These are phyloP conservation scores for Clarireedia hainanense DNA, from an alignment of 2,329 filamentous ascomycete species.

Conservation along the genomic window DNA sequence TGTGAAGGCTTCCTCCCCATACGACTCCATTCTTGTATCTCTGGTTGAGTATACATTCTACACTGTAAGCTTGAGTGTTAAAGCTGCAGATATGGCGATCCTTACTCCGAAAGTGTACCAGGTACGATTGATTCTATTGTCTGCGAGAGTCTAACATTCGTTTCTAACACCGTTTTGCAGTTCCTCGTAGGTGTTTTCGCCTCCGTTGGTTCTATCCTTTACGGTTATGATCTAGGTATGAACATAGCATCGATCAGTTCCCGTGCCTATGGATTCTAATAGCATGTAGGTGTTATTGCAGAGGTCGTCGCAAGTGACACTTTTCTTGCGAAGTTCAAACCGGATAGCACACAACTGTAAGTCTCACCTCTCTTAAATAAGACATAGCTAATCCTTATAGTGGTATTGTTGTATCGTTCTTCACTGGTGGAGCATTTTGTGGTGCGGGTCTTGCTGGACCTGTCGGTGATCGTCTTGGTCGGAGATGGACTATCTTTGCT, in stretches of 20 bases:
- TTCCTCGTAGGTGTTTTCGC: constrained; percentile 39
- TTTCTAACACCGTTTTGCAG: constrained; percentile 11
- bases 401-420: constrained; percentile 68
- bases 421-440: constrained; percentile 54
- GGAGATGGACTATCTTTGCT: constrained; percentile 63
- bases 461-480: constrained; percentile 55
- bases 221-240: constrained; percentile 48
- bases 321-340: constrained; percentile 35
- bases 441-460: constrained; percentile 48
- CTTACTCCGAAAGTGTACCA: constrained; percentile 30
- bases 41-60: background rate
- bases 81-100: constrained; percentile 17
- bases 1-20: background rate
- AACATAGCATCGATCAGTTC: constrained; percentile 26
- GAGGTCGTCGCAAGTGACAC: constrained; percentile 38
- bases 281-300: constrained; percentile 18
- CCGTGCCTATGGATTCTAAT: constrained; percentile 11
- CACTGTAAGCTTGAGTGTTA: constrained; percentile 3
- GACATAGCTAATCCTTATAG: constrained; percentile 29
- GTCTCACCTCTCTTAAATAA: background rate
- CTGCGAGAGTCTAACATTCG: background rate
- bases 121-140: constrained; percentile 10
- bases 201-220: constrained; percentile 47
- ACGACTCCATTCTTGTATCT: background rate
- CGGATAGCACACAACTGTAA: constrained; percentile 25